Evolutionary conservation across 306 rosid genomes (phyloP).

Genomic region (Begonia loranthoides): DNA sequence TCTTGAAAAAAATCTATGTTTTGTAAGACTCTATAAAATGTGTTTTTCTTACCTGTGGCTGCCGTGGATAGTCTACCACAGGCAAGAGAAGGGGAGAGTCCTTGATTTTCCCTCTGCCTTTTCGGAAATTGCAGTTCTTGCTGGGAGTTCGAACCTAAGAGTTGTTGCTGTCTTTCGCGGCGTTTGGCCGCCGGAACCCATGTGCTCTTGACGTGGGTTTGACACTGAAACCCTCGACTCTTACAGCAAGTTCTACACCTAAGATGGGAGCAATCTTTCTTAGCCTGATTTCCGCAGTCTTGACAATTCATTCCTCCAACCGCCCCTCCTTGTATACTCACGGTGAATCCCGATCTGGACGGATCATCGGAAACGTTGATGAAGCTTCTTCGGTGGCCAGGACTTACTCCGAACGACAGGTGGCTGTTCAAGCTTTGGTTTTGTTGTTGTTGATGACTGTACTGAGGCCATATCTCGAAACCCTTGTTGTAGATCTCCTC

Average conservation of each 20-base stretch:
- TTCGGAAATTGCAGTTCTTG: conserved; percentile 18
- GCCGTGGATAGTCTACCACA: conserved; percentile 50
- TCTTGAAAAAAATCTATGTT: conserved; percentile 2
- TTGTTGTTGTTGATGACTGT: conserved; percentile 13
- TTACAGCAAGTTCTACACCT: conserved; percentile 91
- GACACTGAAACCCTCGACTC: conserved; percentile 93
- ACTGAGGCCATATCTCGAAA: conserved; percentile 85
- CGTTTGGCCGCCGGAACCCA: conserved; percentile 98
- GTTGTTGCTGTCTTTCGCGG: conserved; percentile 76
- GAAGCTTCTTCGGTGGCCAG: conserved; percentile 22
- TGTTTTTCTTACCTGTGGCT: conserved; percentile 43
- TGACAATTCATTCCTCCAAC: conserved; percentile 60
- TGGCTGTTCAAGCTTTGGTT: conserved; percentile 29
- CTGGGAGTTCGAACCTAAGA: conserved; percentile 17
- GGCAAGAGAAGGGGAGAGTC: conserved; percentile 25
- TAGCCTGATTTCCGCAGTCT: conserved; percentile 94
- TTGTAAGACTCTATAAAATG: not conserved
- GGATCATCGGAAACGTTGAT: conserved; percentile 43
- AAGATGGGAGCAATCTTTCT: conserved; percentile 75
- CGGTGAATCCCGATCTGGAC: conserved; percentile 40
- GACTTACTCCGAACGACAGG: conserved; percentile 67
- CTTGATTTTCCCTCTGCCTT: conserved; percentile 41
- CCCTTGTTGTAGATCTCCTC: conserved; percentile 63
- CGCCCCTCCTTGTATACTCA: conserved; percentile 42
- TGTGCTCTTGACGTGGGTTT: conserved; percentile 91